Evolutionary conservation across 768 basidiomycete genomes (phyloP), one percentile per base, ranked within the genome.

Genomic region (Phallus indusiatus): DNA sequence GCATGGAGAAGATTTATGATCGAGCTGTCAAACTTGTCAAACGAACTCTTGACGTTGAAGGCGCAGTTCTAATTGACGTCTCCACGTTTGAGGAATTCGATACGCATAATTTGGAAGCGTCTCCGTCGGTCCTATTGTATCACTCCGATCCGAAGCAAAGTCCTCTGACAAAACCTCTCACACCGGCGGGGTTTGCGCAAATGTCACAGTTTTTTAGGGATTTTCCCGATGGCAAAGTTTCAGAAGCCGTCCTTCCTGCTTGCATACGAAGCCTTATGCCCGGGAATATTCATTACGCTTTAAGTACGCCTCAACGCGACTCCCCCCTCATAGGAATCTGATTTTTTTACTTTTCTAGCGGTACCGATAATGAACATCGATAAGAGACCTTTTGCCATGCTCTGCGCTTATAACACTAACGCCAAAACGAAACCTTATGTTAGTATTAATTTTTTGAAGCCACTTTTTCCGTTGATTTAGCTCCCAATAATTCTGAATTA

Each of bases 281-380:
- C 9, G 78, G 75, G 1, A 83, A 81, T 62, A 85, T 94, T 62
- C 86, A 94, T 65, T 94, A 92, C 72, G 90, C 90, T 10, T 76
- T 97, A 61, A 84, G 92, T 93, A 67, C 71, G 88, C 75, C 9
- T 20, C 20, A 24, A 35, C n/a, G n/a, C 7, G 28, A 28, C 2
- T 28, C 7, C 28, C 28, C 28, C 28, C 28, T 12, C 5, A 36
- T 22, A n/a, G 18, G 5, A 33, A 24, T 51, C 12, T 20, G 48
- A 16, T 54, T 18, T 62, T 54, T 18, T 62, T 64, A 35, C 56
- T 60, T 34, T 54, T 56, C 42, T 62, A 91, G 90, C 85, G 59
- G 94, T 95, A 6, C 94, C 94, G 6, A 87, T 95, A 53, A 94
- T 90, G 70, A 94, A 94, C 64, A 84, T 95, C 55, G 91, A 95